Evolutionary conservation across 2,329 filamentous ascomycete species (phyloP).

Genomic region (Fusarium pseudograminearum): DNA sequence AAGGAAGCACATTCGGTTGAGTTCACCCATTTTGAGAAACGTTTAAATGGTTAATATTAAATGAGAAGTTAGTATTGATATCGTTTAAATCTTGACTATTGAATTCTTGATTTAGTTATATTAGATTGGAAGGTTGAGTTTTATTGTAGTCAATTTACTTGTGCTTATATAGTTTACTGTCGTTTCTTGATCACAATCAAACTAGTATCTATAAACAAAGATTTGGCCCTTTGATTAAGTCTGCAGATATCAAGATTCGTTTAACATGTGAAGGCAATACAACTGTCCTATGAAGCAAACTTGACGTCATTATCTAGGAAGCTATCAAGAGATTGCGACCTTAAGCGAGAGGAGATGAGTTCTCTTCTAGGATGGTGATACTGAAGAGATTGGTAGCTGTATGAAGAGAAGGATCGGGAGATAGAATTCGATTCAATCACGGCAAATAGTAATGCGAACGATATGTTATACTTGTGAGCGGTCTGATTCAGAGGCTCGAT

Average conservation of each 20-base stretch:
- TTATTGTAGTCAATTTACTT: fast-evolving
- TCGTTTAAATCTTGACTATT: not conserved
- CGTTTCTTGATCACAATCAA: not conserved
- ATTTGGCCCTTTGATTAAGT: fast-evolving
- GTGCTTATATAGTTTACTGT: not conserved
- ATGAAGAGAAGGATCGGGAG: fast-evolving
- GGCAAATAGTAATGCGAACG: fast-evolving
- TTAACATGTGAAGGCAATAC: fast-evolving
- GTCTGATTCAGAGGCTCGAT: not conserved
- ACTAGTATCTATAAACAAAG: fast-evolving
- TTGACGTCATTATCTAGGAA: not conserved
- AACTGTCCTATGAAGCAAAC: not conserved
- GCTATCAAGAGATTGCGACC: not conserved
- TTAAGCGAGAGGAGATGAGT: not conserved
- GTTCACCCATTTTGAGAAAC: not conserved
- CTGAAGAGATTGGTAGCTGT: not conserved
- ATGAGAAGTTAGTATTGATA: fast-evolving
- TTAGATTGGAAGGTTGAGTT: not conserved
- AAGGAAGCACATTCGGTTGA: not conserved
- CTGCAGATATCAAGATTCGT: fast-evolving
- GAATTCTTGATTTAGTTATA: not conserved
- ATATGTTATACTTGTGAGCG: not conserved
- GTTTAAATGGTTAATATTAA: fast-evolving
- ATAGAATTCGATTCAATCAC: not conserved
- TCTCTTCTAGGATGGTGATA: not conserved